phyloP scores from a whole-genome alignment of 1,284 basidiomycete genomes.

The Cryptococcus jaspeensis region DNA sequence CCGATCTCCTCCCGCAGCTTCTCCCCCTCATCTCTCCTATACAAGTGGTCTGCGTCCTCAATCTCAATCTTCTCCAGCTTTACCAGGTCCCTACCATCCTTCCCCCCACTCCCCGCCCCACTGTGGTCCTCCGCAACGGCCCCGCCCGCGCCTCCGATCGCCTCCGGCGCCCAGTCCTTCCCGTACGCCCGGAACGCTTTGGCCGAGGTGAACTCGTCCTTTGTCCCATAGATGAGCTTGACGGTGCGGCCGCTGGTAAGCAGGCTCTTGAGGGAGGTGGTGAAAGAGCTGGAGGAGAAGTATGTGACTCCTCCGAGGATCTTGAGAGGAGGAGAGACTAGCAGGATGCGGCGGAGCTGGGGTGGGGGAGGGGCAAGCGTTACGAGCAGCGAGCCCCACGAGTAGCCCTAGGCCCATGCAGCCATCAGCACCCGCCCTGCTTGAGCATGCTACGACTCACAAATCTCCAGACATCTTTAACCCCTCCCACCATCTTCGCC shows the following conservation, averaged over 20 bases:
- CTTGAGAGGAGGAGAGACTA: conserved; percentile 41
- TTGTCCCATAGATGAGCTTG: conserved; percentile 32
- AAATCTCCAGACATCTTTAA: conserved; percentile 21
- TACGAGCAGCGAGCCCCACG: conserved; percentile 36
- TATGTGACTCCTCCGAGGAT: conserved; percentile 30
- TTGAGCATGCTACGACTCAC: conserved; percentile 14
- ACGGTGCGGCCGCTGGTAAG: conserved; percentile 10
- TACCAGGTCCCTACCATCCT: not conserved
- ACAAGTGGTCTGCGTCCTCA: conserved; percentile 42
- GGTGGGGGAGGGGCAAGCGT: conserved; percentile 17
- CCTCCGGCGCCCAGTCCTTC: not conserved
- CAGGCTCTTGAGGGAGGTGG: conserved; percentile 10
- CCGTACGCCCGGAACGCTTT: conserved; percentile 17
- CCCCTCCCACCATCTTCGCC: conserved; percentile 17
- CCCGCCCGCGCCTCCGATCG: not conserved
- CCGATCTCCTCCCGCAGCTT: conserved; percentile 18
- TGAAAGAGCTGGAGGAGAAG: conserved; percentile 28
- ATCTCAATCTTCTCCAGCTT: conserved; percentile 22
- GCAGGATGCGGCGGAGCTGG: conserved; percentile 22
- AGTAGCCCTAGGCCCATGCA: conserved; percentile 39
- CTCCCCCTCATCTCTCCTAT: conserved; percentile 22
- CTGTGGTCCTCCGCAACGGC: conserved; percentile 2
- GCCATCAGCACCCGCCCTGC: not conserved
- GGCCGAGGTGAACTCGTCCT: conserved; percentile 39
- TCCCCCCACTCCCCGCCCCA: too few relatives aligned